Base-by-base conservation (phyloP, 305 asterid species). In the Fraxinus platypoda region DNA sequence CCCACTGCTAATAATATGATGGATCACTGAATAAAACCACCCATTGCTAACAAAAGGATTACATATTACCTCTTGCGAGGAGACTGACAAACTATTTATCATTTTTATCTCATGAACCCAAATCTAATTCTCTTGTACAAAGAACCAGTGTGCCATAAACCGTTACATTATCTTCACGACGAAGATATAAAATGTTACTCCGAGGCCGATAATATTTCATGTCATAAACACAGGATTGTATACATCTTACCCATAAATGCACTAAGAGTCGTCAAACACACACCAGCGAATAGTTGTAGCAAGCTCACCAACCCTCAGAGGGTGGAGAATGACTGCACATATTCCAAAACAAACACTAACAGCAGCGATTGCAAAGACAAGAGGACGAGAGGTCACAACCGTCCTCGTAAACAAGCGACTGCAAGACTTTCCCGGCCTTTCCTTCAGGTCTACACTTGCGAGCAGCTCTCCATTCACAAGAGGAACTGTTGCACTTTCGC, bases 251-350 rank as follows among this genome's bases (percentile, higher is more conserved):
- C 11, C 28, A 0, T 19, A 19, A 21, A n/a, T 62, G 28, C 64
- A 7, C 82, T 87, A 86, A 34, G 87, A 86, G 72, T 81, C 82
- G 78, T 85, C 92, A 11, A 90, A 86, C 87, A 89, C 81, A 86
- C 98, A 93, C 83, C 92, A 86, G 41, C 92, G 87, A 15, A 94
- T 90, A 62, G 97, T 90, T 6, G 90, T 88, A 57, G 97, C 91
- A 1, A 94, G 78, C 85, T 83, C 91, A 31, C 84, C 81, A 43
- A 86, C 93, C 87, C 82, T 84, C 37, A 77, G 89, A 11, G 94
- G 98, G 84, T 94, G 98, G 87, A 94, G 82, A 71, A 90, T 30
- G n/a, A 88, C 88, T 3, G 88, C 90, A 49, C 97, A 94, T 13
- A 92, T 82, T 80, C 96, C 98, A 12, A 90, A 87, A 79, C 98